Evolutionary conservation across 164 flowering plant species (phyloP), one percentile per base, ranked within the genome.

Genomic region (Magnolia officinalis): DNA sequence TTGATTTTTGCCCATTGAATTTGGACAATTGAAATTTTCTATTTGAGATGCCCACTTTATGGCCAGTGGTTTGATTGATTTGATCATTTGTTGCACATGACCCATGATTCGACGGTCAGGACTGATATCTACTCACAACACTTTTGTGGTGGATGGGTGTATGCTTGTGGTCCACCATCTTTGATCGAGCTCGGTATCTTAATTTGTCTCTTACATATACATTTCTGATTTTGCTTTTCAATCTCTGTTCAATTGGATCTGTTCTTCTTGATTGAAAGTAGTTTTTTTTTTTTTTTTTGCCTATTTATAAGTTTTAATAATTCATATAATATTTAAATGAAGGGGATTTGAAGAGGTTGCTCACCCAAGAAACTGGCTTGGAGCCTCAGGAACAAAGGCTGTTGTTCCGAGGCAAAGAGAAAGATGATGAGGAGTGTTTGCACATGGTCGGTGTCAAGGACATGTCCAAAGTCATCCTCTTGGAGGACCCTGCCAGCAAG

Each of bases 351-450:
- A 91, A 91, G 77, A 82, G 71, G 45, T 70, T 80, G 59, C 74
- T 91, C 72, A 83, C 78, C n/a, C 75, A 78, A 8, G 79, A 79
- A 75, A 87, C 85, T 49, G 91, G 91, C 52, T 75, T 91, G 83
- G 83, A 83, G 71, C 87, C 88, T 1, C 78, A 82, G 59, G 86
- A 82, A 58, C 93, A 87, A 73, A 87, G 85, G 51, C 74, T 91
- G 23, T 84, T 87, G 65, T 91, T 89, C 61, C 81, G 90, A 76
- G 95, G 92, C 19, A 85, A 86, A 70, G 91, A 86, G 71, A 88
- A 81, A 55, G 88, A 86, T 51, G 87, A 88, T 72, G 83, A 79
- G 19, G 91, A 88, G 74, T 74, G 67, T 16, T 77, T 89, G 79
- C 83, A 87, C 70, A 75, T 75, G 72, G 88, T 81, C 9, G 91